Evolutionary conservation across 1,139 yeast species (phyloP).

Genomic region (Taphrina flavorubra): DNA sequence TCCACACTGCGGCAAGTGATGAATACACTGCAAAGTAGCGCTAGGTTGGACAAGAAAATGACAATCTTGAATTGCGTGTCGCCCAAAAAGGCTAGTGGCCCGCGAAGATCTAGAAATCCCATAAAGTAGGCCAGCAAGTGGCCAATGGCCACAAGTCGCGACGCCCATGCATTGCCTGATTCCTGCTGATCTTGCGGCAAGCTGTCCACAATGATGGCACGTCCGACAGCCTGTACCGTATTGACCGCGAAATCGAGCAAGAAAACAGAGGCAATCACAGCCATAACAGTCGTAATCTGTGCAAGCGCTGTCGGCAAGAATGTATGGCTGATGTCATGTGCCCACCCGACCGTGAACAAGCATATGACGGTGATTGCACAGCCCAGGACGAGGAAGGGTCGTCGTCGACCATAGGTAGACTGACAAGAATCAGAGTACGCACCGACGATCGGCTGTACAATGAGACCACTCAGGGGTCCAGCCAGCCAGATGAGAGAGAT

Average conservation of each 20-base stretch:
- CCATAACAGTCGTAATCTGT: constrained; percentile 43
- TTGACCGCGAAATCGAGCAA: constrained; percentile 63
- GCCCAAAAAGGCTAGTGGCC: constrained; percentile 54
- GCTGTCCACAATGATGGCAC: constrained; percentile 45
- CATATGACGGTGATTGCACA: constrained; percentile 58
- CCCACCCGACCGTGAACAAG: constrained; percentile 58
- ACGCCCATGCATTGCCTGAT: constrained; percentile 73
- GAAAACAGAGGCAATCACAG: constrained; percentile 52
- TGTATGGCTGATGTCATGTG: constrained; percentile 52
- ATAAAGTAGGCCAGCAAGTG: constrained; percentile 62
- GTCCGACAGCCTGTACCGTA: constrained; percentile 51
- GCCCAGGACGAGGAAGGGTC: constrained; percentile 64
- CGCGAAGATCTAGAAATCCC: constrained; percentile 56
- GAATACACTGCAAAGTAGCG: constrained; percentile 54
- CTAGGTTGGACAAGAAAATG: constrained; percentile 56
- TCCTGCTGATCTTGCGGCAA: constrained; percentile 58
- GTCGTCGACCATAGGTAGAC: constrained; percentile 58
- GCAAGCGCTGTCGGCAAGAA: constrained; percentile 46
- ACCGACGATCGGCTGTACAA: constrained; percentile 67
- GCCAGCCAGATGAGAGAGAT: constrained; percentile 67
- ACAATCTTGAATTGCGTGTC: constrained; percentile 60
- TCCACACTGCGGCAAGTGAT: constrained; percentile 55
- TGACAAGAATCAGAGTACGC: constrained; percentile 60
- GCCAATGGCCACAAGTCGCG: constrained; percentile 66
- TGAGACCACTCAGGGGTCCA: constrained; percentile 65